Conservation (phyloP, 2,329 filamentous ascomycete genomes). For the Sporothrix protearum region DNA sequence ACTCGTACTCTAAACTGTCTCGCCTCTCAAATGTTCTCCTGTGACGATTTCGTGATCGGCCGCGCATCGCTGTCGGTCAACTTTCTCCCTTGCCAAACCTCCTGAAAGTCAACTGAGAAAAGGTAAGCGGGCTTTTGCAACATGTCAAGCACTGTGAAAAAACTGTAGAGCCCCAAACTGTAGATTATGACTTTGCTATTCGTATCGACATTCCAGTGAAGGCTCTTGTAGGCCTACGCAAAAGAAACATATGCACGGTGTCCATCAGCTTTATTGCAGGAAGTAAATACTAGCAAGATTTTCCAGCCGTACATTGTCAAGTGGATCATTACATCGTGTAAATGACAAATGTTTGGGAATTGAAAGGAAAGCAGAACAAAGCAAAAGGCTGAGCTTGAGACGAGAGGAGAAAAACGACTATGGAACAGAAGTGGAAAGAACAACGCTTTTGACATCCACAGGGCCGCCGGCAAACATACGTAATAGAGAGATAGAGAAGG, state of each 20-base stretch:
- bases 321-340: background rate
- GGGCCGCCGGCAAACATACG: background rate
- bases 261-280: no score
- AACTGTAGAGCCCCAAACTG: no score
- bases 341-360: background rate
- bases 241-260: no score
- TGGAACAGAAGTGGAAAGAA: background rate
- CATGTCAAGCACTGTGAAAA: background rate
- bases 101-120: background rate
- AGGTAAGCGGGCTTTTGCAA: background rate
- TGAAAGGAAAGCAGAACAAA: background rate
- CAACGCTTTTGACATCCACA: background rate
- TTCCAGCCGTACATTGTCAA: background rate
- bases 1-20: background rate
- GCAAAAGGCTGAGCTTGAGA: no score
- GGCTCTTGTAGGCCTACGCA: background rate
- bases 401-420: no score
- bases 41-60: background rate
- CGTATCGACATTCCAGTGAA: background rate
- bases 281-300: background rate
- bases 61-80: background rate
- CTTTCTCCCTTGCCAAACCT: background rate
- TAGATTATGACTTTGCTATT: background rate
- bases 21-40: background rate
- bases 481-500: background rate